Percentiles rank a stretch among this genome's conserved stretches.
phyloP scores from a whole-genome alignment of 2,329 filamentous ascomycete genomes.

The Berkeleyomyces basicola region DNA sequence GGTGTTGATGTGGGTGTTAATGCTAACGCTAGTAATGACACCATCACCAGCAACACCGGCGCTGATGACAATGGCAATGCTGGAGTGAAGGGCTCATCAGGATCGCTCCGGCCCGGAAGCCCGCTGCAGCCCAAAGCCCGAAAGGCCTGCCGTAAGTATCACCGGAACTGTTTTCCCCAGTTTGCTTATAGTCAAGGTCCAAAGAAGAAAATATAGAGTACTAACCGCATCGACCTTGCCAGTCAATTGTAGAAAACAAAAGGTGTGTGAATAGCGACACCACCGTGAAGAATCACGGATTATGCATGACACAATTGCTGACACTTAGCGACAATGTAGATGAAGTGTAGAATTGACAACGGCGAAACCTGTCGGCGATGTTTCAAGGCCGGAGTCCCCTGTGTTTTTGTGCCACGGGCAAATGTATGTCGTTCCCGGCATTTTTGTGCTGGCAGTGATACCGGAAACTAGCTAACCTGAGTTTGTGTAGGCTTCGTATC shows the following conservation, averaged over 20 bases:
- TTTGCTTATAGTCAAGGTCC: too few species aligned
- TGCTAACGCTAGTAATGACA: background rate
- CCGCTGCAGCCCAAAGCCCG: conserved; percentile 17
- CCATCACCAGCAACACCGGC: too few species aligned
- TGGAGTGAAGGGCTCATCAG: background rate
- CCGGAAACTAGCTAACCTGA: background rate
- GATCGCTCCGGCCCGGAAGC: conserved; percentile 1
- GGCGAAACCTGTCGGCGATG: conserved; percentile 22
- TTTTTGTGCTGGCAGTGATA: background rate
- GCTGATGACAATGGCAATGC: background rate
- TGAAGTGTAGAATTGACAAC: conserved; percentile 24
- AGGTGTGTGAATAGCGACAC: background rate
- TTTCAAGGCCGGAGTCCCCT: conserved; percentile 21
- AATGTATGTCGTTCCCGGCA: conserved; percentile 20
- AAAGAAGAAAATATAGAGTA: too few species aligned
- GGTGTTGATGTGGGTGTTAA: background rate
- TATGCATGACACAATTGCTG: conserved; percentile 15
- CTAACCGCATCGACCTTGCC: background rate
- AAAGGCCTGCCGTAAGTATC: conserved; percentile 19
- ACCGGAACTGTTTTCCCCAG: background rate
- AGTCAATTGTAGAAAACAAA: conserved; percentile 10
- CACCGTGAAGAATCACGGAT: background rate
- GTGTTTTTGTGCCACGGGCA: conserved; percentile 25
- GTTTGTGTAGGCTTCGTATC: conserved; percentile 11
- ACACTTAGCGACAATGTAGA: conserved; percentile 16